Conservation (phyloP, 139 green algal species). For the Parachlorella kessleri region DNA sequence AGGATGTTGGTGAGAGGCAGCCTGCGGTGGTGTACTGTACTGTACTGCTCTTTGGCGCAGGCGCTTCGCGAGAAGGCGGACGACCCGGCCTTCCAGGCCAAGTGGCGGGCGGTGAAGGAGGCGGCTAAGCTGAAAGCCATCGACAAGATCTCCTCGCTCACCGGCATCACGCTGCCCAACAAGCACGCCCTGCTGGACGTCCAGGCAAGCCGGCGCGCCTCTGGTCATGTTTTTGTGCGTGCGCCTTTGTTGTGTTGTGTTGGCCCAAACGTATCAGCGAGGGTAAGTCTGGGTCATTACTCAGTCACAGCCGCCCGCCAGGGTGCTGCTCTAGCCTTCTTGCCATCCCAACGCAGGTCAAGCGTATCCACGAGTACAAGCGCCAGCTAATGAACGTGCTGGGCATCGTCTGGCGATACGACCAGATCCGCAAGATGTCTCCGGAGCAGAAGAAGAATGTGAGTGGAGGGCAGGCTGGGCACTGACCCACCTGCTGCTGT, state of each 20-base stretch:
- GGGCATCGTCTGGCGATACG: conserved; percentile 87
- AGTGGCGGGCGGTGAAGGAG: conserved; percentile 88
- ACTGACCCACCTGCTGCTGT: no score
- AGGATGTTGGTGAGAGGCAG: not conserved
- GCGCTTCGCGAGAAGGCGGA: conserved; percentile 56
- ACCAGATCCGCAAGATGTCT: conserved; percentile 91
- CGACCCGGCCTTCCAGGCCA: conserved; percentile 62
- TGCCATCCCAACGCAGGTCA: conserved; percentile 83
- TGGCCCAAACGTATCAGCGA: no score
- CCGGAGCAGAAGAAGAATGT: conserved; percentile 77
- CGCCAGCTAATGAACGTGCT: conserved; percentile 95
- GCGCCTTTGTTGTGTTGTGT: no score
- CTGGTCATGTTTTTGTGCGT: no score
- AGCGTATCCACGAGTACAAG: conserved; percentile 99
- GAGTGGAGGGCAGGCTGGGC: not conserved
- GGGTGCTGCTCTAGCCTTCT: no score
- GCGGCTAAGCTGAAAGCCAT: conserved; percentile 82
- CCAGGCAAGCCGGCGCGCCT: conserved; percentile 59
- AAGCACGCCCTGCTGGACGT: conserved; percentile 92
- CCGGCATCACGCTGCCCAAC: conserved; percentile 73
- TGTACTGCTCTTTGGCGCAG: conserved; percentile 18
- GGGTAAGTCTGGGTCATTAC: no score
- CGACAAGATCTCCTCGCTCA: conserved; percentile 71
- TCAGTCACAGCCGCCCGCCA: no score
- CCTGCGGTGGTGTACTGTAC: not conserved